These are phyloP conservation scores for Pichia rugopelliculosa DNA, from an alignment of 805 yeast genomes.

Conservation along the genomic window DNA sequence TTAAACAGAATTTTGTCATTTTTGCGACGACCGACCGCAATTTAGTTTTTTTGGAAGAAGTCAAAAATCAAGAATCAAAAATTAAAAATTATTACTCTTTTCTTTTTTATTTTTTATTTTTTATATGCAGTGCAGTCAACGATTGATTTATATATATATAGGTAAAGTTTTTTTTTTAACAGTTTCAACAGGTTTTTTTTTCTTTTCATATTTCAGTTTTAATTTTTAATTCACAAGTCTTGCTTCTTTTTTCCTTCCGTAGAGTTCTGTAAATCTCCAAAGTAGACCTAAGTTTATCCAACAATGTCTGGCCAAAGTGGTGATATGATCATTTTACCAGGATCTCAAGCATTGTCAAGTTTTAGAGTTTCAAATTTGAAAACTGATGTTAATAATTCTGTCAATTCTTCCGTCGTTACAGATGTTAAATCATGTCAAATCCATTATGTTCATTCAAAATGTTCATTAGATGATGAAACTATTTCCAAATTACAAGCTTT, in stretches of 20 bases:
- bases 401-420: slow-evolving; percentile 58
- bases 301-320: slow-evolving; percentile 10
- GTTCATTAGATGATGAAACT: slow-evolving; percentile 33
- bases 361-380: slow-evolving; percentile 74
- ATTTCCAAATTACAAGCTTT: slow-evolving; percentile 47
- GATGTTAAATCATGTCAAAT: slow-evolving; percentile 68
- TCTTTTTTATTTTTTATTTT: background rate
- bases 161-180: too few relatives aligned
- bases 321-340: slow-evolving; percentile 54
- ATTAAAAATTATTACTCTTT: background rate
- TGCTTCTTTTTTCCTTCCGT: background rate
- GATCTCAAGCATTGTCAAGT: slow-evolving; percentile 83
- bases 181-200: too few relatives aligned
- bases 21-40: background rate
- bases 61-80: too few relatives aligned
- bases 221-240: background rate
- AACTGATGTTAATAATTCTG: slow-evolving; percentile 64
- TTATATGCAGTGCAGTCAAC: too few relatives aligned
- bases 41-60: background rate
- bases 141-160: background rate
- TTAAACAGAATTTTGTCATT: too few relatives aligned
- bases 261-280: background rate
- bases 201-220: background rate
- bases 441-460: slow-evolving; percentile 69
- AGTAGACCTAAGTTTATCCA: background rate